Evolutionary conservation across 805 yeast genomes (phyloP).

Genomic region (Ogataea dorogensis): DNA sequence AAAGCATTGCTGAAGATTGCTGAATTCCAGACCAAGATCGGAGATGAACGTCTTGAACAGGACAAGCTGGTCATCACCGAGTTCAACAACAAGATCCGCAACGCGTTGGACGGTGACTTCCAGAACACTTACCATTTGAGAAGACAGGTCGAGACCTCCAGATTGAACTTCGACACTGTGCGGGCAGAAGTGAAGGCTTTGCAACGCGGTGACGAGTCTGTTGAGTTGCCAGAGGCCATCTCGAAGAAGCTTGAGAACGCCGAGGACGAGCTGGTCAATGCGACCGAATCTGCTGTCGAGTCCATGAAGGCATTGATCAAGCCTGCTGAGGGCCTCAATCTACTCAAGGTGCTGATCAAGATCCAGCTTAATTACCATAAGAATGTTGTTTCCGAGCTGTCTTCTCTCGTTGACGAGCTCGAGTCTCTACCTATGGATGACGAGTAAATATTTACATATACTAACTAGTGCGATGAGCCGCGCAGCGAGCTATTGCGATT

Average conservation of each 20-base stretch:
- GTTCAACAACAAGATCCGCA: slow-evolving; percentile 56
- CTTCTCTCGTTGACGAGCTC: slow-evolving; percentile 44
- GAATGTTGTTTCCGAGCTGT: slow-evolving; percentile 49
- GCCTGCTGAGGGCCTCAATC: slow-evolving; percentile 61
- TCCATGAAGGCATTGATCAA: slow-evolving; percentile 71
- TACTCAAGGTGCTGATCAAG: slow-evolving; percentile 63
- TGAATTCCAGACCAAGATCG: slow-evolving; percentile 59
- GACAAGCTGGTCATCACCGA: slow-evolving; percentile 60
- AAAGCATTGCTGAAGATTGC: slow-evolving; percentile 54
- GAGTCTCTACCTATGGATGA: slow-evolving; percentile 44
- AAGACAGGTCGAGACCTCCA: slow-evolving; percentile 64
- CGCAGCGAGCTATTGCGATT: slow-evolving; percentile 36
- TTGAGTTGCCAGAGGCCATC: slow-evolving; percentile 48
- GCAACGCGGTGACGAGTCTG: slow-evolving; percentile 36
- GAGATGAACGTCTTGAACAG: slow-evolving; percentile 66
- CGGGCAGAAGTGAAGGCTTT: slow-evolving; percentile 53
- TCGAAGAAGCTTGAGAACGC: slow-evolving; percentile 50
- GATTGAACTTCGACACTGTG: slow-evolving; percentile 67
- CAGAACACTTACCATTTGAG: slow-evolving; percentile 59
- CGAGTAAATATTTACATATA: slow-evolving; percentile 25
- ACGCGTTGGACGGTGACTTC: slow-evolving; percentile 55
- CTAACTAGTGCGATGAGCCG: slow-evolving; percentile 26
- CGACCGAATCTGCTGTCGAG: slow-evolving; percentile 75
- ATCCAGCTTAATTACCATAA: slow-evolving; percentile 68
- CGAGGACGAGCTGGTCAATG: slow-evolving; percentile 79